Base-by-base conservation (phyloP, 441 rosid genomes). In the Pelargonium fulgidum region DNA sequence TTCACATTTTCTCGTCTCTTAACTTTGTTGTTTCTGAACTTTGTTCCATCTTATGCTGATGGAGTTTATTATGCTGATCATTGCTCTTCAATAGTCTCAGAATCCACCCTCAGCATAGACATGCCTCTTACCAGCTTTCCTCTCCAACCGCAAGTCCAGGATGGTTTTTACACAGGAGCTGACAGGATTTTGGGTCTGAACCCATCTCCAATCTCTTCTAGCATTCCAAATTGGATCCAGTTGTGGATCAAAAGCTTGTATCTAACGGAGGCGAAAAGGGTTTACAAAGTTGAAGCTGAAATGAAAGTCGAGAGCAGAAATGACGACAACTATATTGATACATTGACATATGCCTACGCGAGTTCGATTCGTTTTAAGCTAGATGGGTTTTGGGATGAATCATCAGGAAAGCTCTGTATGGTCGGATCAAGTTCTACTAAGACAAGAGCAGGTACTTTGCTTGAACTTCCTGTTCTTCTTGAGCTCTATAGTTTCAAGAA, bases 401-500 rank as follows among this genome's bases (percentile, higher is more conserved):
- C 58, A 12, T 50, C 58, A 12, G 58, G 58, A 14, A 50, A 50
- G 17, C 58, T 50, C 17, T 50, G 58, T 50, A 50, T 50, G 58
- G 58, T 50, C 17, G 58, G 58, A 50, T 4, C 58, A 50, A 14
- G 58, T 50, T 12, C 58, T 50, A 50, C 58, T 14, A 12, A 50
- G 14, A 50, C 58, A 14, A 50, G 17, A 50, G 14, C n/a, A 50
- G 58, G 58, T 50, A 50, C n/a, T 12, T 12, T 13, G 58, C 14
- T 50, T 50, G 58, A 50, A 12, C 62, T 63, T 29, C 19, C 16
- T 3, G 82, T 69, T 39, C 73, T 79, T 59, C 79, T 85, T 11
- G 81, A 78, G 76, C 75, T 81, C 26, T 69, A 56, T 16, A 74
- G 75, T 64, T 59, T 82, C 41, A 62, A 26, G 61, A 77, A 68